phyloP scores from a whole-genome alignment of 331 rosid species.

The Arachis monticola region DNA sequence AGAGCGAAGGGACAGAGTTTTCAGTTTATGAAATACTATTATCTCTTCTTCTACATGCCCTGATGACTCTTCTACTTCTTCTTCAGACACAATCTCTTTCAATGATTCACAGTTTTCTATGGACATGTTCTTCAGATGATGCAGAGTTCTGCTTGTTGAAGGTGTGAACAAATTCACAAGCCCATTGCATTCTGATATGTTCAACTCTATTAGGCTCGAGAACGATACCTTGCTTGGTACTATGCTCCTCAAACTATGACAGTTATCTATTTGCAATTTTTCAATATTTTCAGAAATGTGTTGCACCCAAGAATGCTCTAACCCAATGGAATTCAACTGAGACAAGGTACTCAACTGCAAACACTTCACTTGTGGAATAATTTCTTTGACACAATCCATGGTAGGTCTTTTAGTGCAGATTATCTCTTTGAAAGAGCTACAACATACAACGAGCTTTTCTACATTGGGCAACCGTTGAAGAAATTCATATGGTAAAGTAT shows the following conservation, averaged over 20 bases:
- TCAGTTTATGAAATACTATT: neutral
- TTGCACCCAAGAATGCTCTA: neutral
- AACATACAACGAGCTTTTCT: neutral
- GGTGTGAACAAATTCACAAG: neutral
- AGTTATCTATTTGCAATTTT: neutral
- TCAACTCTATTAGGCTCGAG: neutral
- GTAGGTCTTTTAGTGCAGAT: neutral
- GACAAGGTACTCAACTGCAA: rapidly evolving
- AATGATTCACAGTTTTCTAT: neutral
- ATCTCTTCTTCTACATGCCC: neutral
- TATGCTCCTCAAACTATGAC: neutral
- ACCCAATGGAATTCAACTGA: neutral
- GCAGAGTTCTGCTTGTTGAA: conserved; percentile 7
- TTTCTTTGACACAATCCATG: neutral
- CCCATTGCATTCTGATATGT: neutral
- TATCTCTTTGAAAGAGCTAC: conserved; percentile 17
- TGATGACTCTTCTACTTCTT: neutral
- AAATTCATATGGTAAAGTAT: neutral
- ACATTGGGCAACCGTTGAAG: conserved; percentile 9
- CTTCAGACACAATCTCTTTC: neutral
- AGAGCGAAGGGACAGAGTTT: neutral
- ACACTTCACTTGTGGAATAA: neutral
- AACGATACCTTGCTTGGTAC: neutral
- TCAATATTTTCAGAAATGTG: neutral
- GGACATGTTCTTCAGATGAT: neutral